A percentile compares a stretch with the other conserved stretches of the same genome.
phyloP scores from a whole-genome alignment of 2,329 filamentous ascomycete genomes.

The Neopestalotiopsis sp. region DNA sequence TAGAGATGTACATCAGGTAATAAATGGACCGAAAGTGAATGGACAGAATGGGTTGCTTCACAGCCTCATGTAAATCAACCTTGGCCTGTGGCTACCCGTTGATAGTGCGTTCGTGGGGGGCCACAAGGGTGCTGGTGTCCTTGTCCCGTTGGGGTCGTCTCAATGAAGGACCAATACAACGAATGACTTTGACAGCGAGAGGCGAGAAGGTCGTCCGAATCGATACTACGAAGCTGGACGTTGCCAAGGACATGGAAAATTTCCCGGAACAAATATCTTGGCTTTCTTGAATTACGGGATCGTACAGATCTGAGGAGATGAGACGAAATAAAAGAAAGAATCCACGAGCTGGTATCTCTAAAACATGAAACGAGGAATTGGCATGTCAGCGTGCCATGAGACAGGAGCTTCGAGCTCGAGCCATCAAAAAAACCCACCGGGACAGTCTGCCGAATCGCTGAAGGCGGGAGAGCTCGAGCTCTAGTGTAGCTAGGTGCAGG shows the following conservation, averaged over 20 bases:
- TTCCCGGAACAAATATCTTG: neutral
- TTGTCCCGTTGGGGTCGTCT: neutral
- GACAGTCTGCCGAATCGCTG: neutral
- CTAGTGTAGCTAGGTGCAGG: too few relatives aligned
- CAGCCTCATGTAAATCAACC: conserved; percentile 1
- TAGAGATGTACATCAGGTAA: conserved; percentile 3
- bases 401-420: conserved; percentile 6
- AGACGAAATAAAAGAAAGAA: conserved; percentile 9
- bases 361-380: conserved; percentile 11
- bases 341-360: neutral
- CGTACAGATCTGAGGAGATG: neutral
- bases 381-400: neutral
- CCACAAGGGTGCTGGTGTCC: neutral
- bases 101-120: neutral
- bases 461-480: neutral
- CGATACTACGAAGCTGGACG: neutral
- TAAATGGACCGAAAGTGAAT: neutral
- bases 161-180: neutral
- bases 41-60: neutral
- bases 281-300: conserved; percentile 2
- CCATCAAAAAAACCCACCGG: neutral
- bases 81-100: neutral
- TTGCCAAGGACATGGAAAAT: neutral
- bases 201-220: neutral
- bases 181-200: neutral